Percentiles rank a stretch among this genome's conserved stretches.
phyloP scores from a whole-genome alignment of 176 grass and related monocot species.

The Rhynchospora breviuscula region DNA sequence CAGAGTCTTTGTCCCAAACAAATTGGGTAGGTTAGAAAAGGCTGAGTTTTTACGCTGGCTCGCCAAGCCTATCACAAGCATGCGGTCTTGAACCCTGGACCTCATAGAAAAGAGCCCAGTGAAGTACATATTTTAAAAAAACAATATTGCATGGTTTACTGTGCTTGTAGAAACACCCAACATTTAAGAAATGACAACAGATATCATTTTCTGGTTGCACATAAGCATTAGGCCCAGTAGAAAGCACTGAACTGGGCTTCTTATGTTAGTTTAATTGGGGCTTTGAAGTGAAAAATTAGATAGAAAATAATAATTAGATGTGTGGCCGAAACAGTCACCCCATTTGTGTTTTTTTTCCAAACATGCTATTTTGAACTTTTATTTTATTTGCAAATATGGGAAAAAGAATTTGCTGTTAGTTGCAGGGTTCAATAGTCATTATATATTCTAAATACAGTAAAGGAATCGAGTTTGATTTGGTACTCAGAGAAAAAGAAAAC shows the following conservation, averaged over 20 bases:
- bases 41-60: too few relatives aligned
- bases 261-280: background rate
- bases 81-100: too few relatives aligned
- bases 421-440: too few relatives aligned
- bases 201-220: background rate
- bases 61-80: too few relatives aligned
- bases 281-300: background rate
- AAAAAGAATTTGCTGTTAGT: background rate
- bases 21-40: too few relatives aligned
- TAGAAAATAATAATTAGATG: background rate
- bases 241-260: background rate
- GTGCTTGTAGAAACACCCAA: background rate
- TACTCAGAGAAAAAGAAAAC: conserved; percentile 14
- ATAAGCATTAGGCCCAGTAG: background rate
- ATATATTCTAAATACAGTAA: background rate
- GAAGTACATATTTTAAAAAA: too few relatives aligned
- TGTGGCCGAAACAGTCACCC: background rate
- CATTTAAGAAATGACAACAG: background rate
- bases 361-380: background rate
- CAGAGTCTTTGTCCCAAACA: too few relatives aligned
- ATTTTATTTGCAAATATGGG: background rate
- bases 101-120: too few relatives aligned
- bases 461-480: background rate
- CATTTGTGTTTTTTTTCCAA: background rate
- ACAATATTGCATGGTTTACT: background rate